Conservation (phyloP, 2,329 filamentous ascomycete species). For the Aureobasidium zeae region DNA sequence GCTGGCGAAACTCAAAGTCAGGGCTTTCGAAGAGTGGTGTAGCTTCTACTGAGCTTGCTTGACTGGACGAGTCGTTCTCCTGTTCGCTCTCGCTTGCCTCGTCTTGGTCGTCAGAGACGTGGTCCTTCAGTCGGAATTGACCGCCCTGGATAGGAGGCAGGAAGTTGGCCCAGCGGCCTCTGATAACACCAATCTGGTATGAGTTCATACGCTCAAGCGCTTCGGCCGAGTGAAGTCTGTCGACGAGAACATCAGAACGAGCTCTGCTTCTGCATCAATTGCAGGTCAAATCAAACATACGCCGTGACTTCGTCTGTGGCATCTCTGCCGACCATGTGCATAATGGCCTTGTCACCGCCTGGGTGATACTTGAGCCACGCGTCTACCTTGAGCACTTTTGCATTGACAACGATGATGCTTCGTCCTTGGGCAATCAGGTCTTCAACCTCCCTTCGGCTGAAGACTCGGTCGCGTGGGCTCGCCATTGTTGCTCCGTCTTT, state of each 20-base stretch:
- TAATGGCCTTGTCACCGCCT: slow-evolving; percentile 81
- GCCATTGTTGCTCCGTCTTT: no score
- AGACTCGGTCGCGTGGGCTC: slow-evolving; percentile 14
- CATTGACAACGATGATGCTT: slow-evolving; percentile 70
- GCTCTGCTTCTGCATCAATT: background rate
- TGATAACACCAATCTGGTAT: slow-evolving; percentile 71
- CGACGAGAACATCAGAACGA: slow-evolving; percentile 7
- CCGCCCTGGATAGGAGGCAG: slow-evolving; percentile 84
- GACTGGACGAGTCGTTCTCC: slow-evolving; percentile 39
- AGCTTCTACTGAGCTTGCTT: slow-evolving; percentile 45
- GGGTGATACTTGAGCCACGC: slow-evolving; percentile 84
- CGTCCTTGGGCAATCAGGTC: slow-evolving; percentile 72
- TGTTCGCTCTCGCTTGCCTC: slow-evolving; percentile 26
- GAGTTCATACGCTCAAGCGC: slow-evolving; percentile 65
- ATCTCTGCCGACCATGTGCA: slow-evolving; percentile 64
- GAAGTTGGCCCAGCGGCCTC: slow-evolving; percentile 78
- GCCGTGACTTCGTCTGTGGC: slow-evolving; percentile 89
- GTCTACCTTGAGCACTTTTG: slow-evolving; percentile 76
- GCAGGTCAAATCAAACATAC: slow-evolving; percentile 38
- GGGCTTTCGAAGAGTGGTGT: slow-evolving; percentile 52
- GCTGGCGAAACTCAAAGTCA: slow-evolving; percentile 26
- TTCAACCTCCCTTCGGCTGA: slow-evolving; percentile 47
- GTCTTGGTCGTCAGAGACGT: slow-evolving; percentile 1
- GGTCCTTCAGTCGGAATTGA: slow-evolving; percentile 49
- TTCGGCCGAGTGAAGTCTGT: slow-evolving; percentile 62